Evolutionary conservation across 305 asterid species (phyloP).

Genomic region (Rubia tinctorum): DNA sequence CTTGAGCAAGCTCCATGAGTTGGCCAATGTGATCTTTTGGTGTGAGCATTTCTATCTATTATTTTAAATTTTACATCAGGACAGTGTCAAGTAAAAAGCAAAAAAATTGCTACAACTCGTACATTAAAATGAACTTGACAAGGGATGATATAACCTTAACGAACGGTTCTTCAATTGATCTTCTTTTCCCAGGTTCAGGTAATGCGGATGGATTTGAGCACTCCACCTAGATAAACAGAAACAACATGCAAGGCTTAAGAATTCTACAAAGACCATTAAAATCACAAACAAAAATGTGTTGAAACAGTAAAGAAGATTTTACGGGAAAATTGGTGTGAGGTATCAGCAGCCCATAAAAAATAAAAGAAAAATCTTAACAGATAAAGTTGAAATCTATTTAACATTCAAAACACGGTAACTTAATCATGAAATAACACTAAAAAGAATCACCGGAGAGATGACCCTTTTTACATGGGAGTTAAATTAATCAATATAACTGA

Average conservation of each 20-base stretch:
- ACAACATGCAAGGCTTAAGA: constrained; percentile 9
- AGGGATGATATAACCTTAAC: constrained; percentile 62
- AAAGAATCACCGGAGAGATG: background rate
- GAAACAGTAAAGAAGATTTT: constrained; percentile 6
- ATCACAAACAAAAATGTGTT: background rate
- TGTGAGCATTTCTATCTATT: constrained; percentile 91
- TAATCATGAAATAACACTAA: background rate
- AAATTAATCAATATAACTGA: background rate
- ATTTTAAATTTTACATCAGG: constrained; percentile 19
- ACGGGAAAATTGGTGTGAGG: background rate
- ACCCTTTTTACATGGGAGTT: background rate
- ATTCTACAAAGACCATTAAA: constrained; percentile 8
- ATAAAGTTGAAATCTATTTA: background rate
- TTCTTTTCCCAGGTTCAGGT: constrained; percentile 95
- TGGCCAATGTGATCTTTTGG: constrained; percentile 97
- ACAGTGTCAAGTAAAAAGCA: constrained; percentile 19
- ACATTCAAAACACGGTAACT: background rate
- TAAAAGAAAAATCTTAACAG: background rate
- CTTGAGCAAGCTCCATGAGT: constrained; percentile 99
- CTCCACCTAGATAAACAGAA: constrained; percentile 57
- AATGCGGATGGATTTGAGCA: constrained; percentile 96
- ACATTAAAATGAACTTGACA: background rate
- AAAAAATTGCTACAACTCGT: background rate
- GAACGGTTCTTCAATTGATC: constrained; percentile 90
- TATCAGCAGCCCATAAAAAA: background rate